Percentiles rank a stretch among this genome's conserved stretches.
These are phyloP conservation scores for Leccinum subrobustum DNA, from an alignment of 1,284 basidiomycete genomes.

Conservation along the genomic window DNA sequence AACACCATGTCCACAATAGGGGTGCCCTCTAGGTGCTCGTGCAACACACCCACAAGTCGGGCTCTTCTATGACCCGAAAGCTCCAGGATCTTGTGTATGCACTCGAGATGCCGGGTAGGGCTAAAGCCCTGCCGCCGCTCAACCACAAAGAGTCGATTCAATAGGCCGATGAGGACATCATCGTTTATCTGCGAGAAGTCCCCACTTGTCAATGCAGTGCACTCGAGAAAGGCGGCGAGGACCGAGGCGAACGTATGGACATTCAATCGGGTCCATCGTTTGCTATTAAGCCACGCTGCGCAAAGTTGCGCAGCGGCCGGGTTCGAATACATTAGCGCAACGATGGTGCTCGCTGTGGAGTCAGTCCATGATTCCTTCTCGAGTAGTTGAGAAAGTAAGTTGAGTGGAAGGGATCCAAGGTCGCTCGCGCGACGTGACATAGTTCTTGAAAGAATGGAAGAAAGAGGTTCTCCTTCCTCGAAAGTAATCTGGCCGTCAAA, in stretches of 20 bases:
- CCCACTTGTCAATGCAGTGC: slow-evolving; percentile 4
- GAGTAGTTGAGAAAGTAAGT: slow-evolving; percentile 37
- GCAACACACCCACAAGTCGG: slow-evolving; percentile 15
- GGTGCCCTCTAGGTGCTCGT: slow-evolving; percentile 15
- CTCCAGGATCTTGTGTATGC: slow-evolving; percentile 21
- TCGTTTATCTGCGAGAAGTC: slow-evolving; percentile 22
- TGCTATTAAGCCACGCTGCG: slow-evolving; percentile 34
- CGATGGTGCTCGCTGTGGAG: slow-evolving; percentile 41
- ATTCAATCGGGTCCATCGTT: slow-evolving; percentile 16
- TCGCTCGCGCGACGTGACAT: slow-evolving; percentile 28
- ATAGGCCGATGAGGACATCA: slow-evolving; percentile 13
- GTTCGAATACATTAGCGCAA: slow-evolving; percentile 43
- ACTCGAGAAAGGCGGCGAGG: slow-evolving; percentile 30
- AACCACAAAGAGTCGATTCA: slow-evolving; percentile 17
- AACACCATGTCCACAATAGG: slow-evolving; percentile 20
- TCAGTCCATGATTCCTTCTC: slow-evolving; percentile 40
- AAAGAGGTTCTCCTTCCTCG: slow-evolving; percentile 15
- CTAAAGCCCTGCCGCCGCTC: not conserved
- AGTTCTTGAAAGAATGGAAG: slow-evolving; percentile 23
- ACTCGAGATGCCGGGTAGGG: slow-evolving; percentile 10
- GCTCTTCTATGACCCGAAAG: slow-evolving; percentile 13
- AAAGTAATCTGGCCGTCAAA: slow-evolving; percentile 35
- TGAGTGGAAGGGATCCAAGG: slow-evolving; percentile 17
- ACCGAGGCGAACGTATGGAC: slow-evolving; percentile 10
- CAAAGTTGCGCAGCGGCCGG: slow-evolving; percentile 17